These are phyloP conservation scores for Penicillium paradoxum DNA, from an alignment of 495 filamentous ascomycete species.

Conservation along the genomic window DNA sequence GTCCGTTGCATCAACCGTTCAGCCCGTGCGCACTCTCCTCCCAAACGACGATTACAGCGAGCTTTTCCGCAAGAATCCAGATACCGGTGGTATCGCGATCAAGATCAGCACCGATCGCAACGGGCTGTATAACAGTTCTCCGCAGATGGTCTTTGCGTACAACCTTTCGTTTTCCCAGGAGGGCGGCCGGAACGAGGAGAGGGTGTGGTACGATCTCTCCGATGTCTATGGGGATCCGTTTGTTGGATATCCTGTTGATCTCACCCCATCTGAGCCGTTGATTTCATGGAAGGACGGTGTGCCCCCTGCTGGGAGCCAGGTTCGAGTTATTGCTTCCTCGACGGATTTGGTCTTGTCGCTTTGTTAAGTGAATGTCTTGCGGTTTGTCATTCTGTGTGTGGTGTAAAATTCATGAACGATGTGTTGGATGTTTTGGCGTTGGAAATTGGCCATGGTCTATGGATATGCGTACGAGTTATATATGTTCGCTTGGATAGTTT, in stretches of 20 bases:
- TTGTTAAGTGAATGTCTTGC: constrained; percentile 22
- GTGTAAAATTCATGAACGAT: not conserved
- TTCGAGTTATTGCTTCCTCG: constrained; percentile 30
- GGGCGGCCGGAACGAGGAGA: not conserved
- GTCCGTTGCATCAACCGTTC: constrained; percentile 45
- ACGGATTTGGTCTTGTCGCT: constrained; percentile 35
- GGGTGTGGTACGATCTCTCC: constrained; percentile 55
- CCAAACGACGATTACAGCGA: constrained; percentile 33
- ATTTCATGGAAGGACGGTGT: constrained; percentile 47
- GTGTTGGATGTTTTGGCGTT: not conserved
- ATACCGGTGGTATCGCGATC: constrained; percentile 50
- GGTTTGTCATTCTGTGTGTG: not conserved
- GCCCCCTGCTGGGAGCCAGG: constrained; percentile 47
- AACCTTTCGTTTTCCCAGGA: constrained; percentile 36
- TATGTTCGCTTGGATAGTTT: no score
- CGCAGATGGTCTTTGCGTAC: constrained; percentile 52
- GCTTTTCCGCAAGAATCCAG: constrained; percentile 38
- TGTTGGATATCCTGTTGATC: constrained; percentile 35
- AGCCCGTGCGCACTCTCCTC: constrained; percentile 22
- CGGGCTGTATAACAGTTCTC: constrained; percentile 46
- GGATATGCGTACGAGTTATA: no score
- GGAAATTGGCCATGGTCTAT: no score
- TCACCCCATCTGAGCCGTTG: constrained; percentile 35
- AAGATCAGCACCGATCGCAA: constrained; percentile 47
- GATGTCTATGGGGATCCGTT: constrained; percentile 57